Base-by-base conservation (phyloP, 1,139 yeast species). In the Saccharomyces hybrid region DNA sequence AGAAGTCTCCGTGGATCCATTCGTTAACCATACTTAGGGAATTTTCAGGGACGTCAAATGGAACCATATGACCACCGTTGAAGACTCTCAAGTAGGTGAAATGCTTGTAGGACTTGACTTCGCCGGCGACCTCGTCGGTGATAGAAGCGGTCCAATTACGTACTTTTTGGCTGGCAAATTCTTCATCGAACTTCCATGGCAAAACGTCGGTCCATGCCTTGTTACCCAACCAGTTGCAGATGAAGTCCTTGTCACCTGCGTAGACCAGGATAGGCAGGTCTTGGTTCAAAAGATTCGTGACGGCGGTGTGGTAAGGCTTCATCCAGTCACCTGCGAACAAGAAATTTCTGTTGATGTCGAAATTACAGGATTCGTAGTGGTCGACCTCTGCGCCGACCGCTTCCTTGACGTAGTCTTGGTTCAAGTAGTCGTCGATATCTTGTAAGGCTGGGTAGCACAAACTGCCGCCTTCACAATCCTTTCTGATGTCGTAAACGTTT, bases 301-400 rank as follows among this genome's bases (percentile, higher is more conserved):
- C 84, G 50, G 80, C 78, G 72, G 78, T 78, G 72, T 81, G 80
- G 75, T 84, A 88, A 51, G 95, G 93, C 71, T 85, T 85, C 95
- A 86, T 86, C 95, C 95, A 87, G 73, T 88, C 96, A 67, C 96
- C 93, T 32, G 89, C 88, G 69, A 88, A 83, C 66, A 86, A 70
- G 72, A 91, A 91, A 78, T 85, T 86, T 70, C 88, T 81, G 79
- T 85, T 85, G 62, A 88, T 80, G 65, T 86, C 93, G 69, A 84
- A 81, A 77, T 88, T 89, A 78, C 99, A 93, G 46, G 90, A 82
- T 70, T 85, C 84, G 73, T 84, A 93, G 51, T 75, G 72, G 54
- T 86, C 93, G 57, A 89, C 95, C 73, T 91, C 97, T 48, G 95
- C 97, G 57, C 99, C 99, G 56, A 93, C 78, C 47, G 91, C 93